Evolutionary conservation across 2,329 filamentous ascomycete species (phyloP), one percentile per base, ranked within the genome.

Genomic region (Calonectria henricotiae): DNA sequence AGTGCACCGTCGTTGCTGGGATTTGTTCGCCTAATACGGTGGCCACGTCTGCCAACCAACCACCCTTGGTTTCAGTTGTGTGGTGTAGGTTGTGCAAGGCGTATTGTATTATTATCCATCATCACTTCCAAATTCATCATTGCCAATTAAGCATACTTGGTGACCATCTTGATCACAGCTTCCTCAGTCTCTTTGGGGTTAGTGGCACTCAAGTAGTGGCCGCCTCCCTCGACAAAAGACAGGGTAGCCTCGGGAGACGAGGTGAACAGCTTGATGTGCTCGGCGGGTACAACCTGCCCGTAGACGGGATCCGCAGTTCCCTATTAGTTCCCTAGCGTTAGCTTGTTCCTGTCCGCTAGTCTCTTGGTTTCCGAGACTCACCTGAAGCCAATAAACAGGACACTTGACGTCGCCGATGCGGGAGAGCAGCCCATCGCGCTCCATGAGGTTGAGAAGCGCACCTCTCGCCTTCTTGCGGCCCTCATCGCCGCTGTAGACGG

Each of bases 341-440:
- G 67, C 27, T 30, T 30, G 27, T 30, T 30, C 27, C 7, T 4
- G 27, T 7, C 27, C 7, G 27, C 27, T 30, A 30, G 27, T 30
- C 4, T 30, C 27, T n/a, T 25, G 46, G 37, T 23, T 7, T 12
- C 13, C 37, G 13, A 47, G 6, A 79, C 81, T 73, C 71, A 87
- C 86, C 76, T 88, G 86, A 17, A 88, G 79, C 87, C 87, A 89
- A 66, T 85, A 82, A 9, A 89, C 85, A 2, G 87, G 87, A 67
- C 86, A 89, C 68, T 80, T 83, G 68, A 89, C 76, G 70, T 88
- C 84, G 23, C 80, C 71, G 43, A 88, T 67, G 12, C 87, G 80
- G n/a, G 82, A 70, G 8, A 86, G 75, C 5, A 89, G 80, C 1
- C 86, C 84, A 64, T 89, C 87, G 41, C 87, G 78, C 68, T 86